phyloP scores from a whole-genome alignment of 139 green algal species.

The Micromonas commoda region DNA sequence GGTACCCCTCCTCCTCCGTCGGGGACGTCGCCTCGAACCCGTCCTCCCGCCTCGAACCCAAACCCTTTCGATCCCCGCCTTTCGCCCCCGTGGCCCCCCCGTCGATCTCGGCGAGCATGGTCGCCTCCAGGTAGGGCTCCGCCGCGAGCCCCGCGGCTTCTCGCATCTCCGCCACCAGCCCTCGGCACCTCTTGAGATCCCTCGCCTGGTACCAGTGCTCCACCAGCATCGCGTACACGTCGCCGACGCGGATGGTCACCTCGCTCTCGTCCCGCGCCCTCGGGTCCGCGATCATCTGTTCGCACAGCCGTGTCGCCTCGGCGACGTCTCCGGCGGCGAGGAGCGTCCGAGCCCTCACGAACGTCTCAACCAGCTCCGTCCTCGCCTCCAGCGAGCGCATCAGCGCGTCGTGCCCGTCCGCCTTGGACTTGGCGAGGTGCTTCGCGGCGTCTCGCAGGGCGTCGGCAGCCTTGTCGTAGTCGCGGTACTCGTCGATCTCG shows the following conservation, averaged over 20 bases:
- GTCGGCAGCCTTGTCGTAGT: slow-evolving; percentile 64
- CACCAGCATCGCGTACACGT: slow-evolving; percentile 54
- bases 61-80: too few species aligned
- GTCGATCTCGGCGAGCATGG: too few species aligned
- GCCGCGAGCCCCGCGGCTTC: slow-evolving; percentile 42
- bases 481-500: slow-evolving; percentile 72
- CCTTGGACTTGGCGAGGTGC: slow-evolving; percentile 45
- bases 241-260: slow-evolving; percentile 39
- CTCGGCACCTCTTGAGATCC: slow-evolving; percentile 40
- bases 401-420: neutral
- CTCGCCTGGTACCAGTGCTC: slow-evolving; percentile 50
- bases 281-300: too few species aligned
- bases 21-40: too few species aligned
- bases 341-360: too few species aligned
- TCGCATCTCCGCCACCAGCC: slow-evolving; percentile 50
- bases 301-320: too few species aligned
- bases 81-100: too few species aligned
- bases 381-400: too few species aligned
- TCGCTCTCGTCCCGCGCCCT: slow-evolving; percentile 22
- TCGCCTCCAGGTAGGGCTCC: slow-evolving; percentile 54
- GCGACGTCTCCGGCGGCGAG: too few species aligned
- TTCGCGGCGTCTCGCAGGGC: slow-evolving; percentile 43
- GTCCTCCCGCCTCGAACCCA: too few species aligned
- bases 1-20: neutral
- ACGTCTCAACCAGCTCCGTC: too few species aligned